These are phyloP conservation scores for Plasmodium gonderi DNA, from an alignment of 169 alveolate species.

Conservation along the genomic window DNA sequence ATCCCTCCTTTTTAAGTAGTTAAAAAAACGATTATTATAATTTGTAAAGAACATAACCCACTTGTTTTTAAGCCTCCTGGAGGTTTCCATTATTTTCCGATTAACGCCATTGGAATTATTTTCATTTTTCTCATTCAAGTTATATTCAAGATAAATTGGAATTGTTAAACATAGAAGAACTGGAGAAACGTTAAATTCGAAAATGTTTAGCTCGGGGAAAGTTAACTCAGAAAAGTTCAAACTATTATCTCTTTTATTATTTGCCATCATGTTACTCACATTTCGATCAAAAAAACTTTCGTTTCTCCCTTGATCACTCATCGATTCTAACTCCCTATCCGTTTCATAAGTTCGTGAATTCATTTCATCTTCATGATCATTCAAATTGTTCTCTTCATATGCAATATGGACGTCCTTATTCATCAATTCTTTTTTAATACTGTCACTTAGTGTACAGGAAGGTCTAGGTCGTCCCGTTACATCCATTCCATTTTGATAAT, in stretches of 20 bases:
- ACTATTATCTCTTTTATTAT: background rate
- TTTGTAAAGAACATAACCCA: slow-evolving; percentile 53
- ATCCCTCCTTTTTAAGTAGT: slow-evolving; percentile 29
- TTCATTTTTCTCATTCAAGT: slow-evolving; percentile 8
- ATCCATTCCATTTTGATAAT: slow-evolving; percentile 4
- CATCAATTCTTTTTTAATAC: background rate
- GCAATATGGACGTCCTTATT: background rate
- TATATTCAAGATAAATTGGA: slow-evolving; percentile 57
- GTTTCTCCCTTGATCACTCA: background rate
- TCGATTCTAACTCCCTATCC: background rate
- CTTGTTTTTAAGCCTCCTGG: slow-evolving; percentile 39
- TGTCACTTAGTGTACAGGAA: background rate
- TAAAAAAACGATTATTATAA: slow-evolving; percentile 24
- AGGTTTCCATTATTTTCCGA: slow-evolving; percentile 18
- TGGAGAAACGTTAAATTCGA: slow-evolving; percentile 67
- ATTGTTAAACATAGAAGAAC: slow-evolving; percentile 57
- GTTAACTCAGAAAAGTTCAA: background rate
- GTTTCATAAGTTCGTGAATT: background rate
- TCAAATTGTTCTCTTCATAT: background rate
- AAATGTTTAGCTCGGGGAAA: background rate
- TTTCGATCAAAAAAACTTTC: too few species aligned
- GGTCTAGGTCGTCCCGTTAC: background rate
- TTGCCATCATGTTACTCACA: background rate
- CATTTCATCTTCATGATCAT: background rate
- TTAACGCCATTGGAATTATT: slow-evolving; percentile 12